Percentiles rank a stretch among this genome's conserved stretches.
Conservation (phyloP, 106 monocot species). For the Dioscorea zingiberensis region DNA sequence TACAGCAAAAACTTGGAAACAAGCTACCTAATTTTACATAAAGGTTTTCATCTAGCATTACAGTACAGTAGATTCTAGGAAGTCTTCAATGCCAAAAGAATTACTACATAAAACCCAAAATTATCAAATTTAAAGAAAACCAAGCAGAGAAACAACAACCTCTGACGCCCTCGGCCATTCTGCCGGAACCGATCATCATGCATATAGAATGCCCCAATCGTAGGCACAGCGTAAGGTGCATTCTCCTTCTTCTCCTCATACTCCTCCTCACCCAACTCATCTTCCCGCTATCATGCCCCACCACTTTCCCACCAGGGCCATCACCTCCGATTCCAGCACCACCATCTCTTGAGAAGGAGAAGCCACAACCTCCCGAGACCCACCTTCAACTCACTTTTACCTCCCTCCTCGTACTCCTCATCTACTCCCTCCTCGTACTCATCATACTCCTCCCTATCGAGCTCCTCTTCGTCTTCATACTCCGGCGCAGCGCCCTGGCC, state of each 20-base stretch:
- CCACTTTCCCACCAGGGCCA: neutral
- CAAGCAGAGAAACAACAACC: conserved; percentile 13
- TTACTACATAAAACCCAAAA: neutral
- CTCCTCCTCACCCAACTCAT: neutral
- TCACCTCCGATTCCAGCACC: neutral
- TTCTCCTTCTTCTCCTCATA: conserved; percentile 61
- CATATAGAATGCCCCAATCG: conserved; percentile 84
- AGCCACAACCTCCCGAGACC: neutral
- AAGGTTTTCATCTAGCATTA: too few relatives aligned
- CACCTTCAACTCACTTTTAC: neutral
- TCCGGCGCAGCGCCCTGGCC: conserved; percentile 50
- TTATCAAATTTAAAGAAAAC: neutral
- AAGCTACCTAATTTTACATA: too few relatives aligned
- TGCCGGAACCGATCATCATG: conserved; percentile 83
- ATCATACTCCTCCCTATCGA: conserved; percentile 31
- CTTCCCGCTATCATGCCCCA: conserved; percentile 1
- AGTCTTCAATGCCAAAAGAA: neutral
- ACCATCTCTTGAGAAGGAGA: neutral
- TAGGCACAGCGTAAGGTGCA: conserved; percentile 74
- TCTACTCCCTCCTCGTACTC: conserved; percentile 25
- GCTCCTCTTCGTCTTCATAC: conserved; percentile 59
- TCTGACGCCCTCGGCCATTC: conserved; percentile 43
- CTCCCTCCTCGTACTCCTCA: conserved; percentile 8
- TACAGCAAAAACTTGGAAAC: too few relatives aligned
- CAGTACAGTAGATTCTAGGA: too few relatives aligned